Evolutionary conservation across 495 filamentous ascomycete genomes (phyloP), one percentile per base, ranked within the genome.

Genomic region (Penicillium paxilli): DNA sequence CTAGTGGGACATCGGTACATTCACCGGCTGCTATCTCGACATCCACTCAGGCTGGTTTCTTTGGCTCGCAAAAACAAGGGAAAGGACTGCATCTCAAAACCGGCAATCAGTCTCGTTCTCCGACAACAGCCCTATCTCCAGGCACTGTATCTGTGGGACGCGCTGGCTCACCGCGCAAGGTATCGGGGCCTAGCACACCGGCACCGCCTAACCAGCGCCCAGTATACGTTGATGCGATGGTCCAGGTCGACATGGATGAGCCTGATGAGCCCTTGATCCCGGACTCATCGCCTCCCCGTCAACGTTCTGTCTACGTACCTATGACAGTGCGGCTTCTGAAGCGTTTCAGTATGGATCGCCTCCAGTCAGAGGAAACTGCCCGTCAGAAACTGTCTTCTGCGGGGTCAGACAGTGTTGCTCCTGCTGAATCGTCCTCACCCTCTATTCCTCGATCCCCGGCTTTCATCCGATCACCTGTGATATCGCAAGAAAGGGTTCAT

Each of bases 241-340:
- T 74, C 14, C 81, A 84, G 61, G 77, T 75, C 1, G 73, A 80
- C 49, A 44, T 62, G 16, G 66, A 76, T 26, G 64, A 64, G 23
- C 48, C 63, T 45, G 74, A 75, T 46, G 56, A 54, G 5, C 62
- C 59, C 20, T 57, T 57, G 32, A 49, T 48, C 2, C 45, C 59
- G 21, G 19, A 51, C 14, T 22, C 53, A 4, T 48, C 59, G 10
- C 20, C 38, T 6, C 52, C 62, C 4, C 52, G 44, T 17, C 58
- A 46, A 47, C 62, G 58, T 37, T 57, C 55, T 37, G 60, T 37
- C 35, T 73, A 67, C 59, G 57, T 72, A 16, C 72, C 78, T 8
- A 56, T 77, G 30, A 72, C 68, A 0, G 68, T 76, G 40, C 73
- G 75, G 6, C 62, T 81, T 6, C 50, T 81, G 20, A 66, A 75